These are phyloP conservation scores for Beauveria sp. DNA, from an alignment of 2,329 filamentous ascomycete genomes.

Conservation along the genomic window DNA sequence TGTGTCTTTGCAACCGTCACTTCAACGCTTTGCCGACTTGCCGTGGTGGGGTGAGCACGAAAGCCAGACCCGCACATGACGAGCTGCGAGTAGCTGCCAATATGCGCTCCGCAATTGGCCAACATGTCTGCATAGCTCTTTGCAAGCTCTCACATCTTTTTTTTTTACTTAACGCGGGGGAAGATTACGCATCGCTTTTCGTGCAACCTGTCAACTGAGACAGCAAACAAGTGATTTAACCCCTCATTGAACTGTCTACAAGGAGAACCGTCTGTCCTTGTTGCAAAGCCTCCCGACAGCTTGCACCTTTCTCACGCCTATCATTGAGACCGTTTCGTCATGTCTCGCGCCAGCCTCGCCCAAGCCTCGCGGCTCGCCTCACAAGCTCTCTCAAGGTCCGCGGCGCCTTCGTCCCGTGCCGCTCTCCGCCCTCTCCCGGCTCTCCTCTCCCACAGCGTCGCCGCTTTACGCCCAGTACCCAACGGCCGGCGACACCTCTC, in stretches of 20 bases:
- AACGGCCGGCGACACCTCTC: constrained; percentile 21
- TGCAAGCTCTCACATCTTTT: background rate
- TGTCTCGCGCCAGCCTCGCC: constrained; percentile 26
- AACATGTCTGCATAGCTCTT: background rate
- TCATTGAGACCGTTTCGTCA: constrained; percentile 8
- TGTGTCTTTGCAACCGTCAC: background rate
- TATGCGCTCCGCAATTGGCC: constrained; percentile 10
- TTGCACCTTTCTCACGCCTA: background rate
- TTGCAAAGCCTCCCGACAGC: background rate
- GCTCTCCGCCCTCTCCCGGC: constrained; percentile 13
- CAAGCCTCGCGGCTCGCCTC: constrained; percentile 31
- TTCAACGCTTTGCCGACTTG: background rate
- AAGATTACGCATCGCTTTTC: background rate
- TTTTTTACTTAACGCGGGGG: background rate
- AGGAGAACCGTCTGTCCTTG: background rate
- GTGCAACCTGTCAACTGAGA: background rate
- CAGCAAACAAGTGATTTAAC: background rate
- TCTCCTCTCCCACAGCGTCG: background rate
- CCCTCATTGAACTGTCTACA: background rate
- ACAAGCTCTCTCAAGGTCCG: constrained; percentile 24
- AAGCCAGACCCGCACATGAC: constrained; percentile 9
- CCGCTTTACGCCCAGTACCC: too few relatives aligned
- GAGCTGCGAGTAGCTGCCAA: constrained; percentile 2
- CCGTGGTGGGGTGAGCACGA: background rate
- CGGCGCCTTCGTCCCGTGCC: constrained; percentile 15